Conservation (phyloP, 1,284 basidiomycete genomes). For the Sporisorium graminicola region DNA sequence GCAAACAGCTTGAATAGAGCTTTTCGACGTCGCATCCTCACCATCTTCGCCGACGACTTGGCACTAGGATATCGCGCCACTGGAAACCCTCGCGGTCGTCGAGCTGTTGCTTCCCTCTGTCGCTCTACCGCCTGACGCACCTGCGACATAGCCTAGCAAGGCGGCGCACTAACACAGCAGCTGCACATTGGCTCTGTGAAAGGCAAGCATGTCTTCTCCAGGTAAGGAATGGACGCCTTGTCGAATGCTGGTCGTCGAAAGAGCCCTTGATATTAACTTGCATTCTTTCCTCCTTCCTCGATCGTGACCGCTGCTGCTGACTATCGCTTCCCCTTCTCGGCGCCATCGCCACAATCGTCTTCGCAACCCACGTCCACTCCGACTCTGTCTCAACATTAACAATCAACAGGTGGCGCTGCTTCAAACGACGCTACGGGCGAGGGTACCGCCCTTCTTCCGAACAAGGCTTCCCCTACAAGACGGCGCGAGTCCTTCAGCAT, state of each 20-base stretch:
- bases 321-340: not conserved
- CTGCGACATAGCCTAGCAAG: too few relatives aligned
- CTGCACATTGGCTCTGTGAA: too few relatives aligned
- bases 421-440: slow-evolving; percentile 14
- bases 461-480: not conserved
- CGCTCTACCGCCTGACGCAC: too few relatives aligned
- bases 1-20: too few relatives aligned
- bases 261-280: not conserved
- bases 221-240: not conserved
- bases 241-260: not conserved
- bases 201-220: not conserved
- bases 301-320: too few relatives aligned
- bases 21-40: not conserved
- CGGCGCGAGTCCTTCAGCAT: slow-evolving; percentile 40
- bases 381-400: not conserved
- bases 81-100: too few relatives aligned
- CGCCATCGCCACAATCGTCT: not conserved
- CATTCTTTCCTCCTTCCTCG: too few relatives aligned
- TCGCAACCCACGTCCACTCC: not conserved
- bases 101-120: too few relatives aligned
- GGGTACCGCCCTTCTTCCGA: slow-evolving; percentile 23
- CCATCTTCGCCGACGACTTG: too few relatives aligned
- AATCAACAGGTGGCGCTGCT: slow-evolving; percentile 7
- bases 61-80: too few relatives aligned
- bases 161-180: too few relatives aligned